Base-by-base conservation (phyloP, 2,329 filamentous ascomycete species). In the Fusarium odoratissimum region DNA sequence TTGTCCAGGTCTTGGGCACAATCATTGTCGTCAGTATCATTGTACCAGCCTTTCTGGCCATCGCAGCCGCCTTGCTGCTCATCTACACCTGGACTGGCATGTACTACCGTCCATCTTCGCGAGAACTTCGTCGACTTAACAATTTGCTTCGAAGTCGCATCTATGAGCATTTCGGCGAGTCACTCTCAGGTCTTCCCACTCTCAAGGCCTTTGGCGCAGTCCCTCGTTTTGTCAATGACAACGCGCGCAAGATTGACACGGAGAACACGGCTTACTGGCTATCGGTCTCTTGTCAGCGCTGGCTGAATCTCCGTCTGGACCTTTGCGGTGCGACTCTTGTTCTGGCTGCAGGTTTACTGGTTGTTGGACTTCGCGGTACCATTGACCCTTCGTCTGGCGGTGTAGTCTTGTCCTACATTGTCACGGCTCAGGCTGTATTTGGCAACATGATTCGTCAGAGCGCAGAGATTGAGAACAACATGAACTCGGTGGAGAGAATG, bases 401-500 rank as follows among this genome's bases (percentile, higher is more conserved):
- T 55, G 68, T 71, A 2, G 68, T 71, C 3, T 3, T 71, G 17
- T 71, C 68, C 1, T 71, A 71, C 10, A 62, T 71, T 0, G 68
- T 93, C 28, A 86, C 56, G 84, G 88, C 73, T 1, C 72, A 75
- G 13, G 62, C 72, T 3, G 72, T 71, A 4, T 91, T 92, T 73
- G 89, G 91, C 4, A 88, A 91, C 78, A 90, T 92, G 86, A 88
- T 93, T 48, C 90, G 92, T 60, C 91, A 72, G 23, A 77, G 75
- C 3, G 75, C 76, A 0, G 76, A 78, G 48, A 77, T 78, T 6
- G 95, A 97, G 83, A 95, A 97, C 81, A 97, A 97, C 80, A 97
- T 97, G 95, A 97, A 97, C 81, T 95, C 94, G 1, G 94, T 97
- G 6, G 95, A 97, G 83, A 92, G 95, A 76, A 91, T 98, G 78